phyloP scores from a whole-genome alignment of 2,329 filamentous ascomycete genomes.

The Neofusicoccum parvum region DNA sequence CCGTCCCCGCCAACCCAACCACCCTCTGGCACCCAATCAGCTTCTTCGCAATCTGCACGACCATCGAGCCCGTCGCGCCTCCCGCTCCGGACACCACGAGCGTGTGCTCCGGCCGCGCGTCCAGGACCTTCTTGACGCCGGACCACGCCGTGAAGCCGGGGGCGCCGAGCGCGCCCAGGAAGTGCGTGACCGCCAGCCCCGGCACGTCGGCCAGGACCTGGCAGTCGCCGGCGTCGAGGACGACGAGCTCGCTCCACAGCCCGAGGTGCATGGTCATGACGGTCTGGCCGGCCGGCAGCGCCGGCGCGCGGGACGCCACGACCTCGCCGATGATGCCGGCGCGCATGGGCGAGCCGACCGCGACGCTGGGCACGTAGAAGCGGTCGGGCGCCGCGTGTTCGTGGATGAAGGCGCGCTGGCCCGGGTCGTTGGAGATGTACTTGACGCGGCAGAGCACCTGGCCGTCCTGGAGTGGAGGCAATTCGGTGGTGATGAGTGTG shows the following conservation, averaged over 20 bases:
- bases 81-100: constrained; percentile 79
- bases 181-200: constrained; percentile 47
- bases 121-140: constrained; percentile 68
- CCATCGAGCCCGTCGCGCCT: constrained; percentile 75
- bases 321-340: constrained; percentile 63
- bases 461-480: constrained; percentile 38
- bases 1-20: constrained; percentile 55
- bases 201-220: constrained; percentile 35
- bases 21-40: constrained; percentile 46
- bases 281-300: constrained; percentile 60
- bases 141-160: constrained; percentile 75
- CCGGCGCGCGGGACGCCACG: constrained; percentile 58
- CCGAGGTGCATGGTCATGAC: constrained; percentile 51
- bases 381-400: constrained; percentile 49
- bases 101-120: constrained; percentile 69
- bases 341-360: constrained; percentile 70
- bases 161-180: constrained; percentile 49
- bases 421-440: constrained; percentile 57
- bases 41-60: constrained; percentile 60
- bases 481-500: constrained; percentile 37
- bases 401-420: constrained; percentile 55
- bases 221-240: constrained; percentile 49
- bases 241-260: constrained; percentile 69
- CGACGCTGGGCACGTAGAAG: constrained; percentile 69
- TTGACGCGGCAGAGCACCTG: constrained; percentile 51